These are phyloP conservation scores for Pezicula neosporulosa DNA, from an alignment of 2,329 filamentous ascomycete species.

Conservation along the genomic window DNA sequence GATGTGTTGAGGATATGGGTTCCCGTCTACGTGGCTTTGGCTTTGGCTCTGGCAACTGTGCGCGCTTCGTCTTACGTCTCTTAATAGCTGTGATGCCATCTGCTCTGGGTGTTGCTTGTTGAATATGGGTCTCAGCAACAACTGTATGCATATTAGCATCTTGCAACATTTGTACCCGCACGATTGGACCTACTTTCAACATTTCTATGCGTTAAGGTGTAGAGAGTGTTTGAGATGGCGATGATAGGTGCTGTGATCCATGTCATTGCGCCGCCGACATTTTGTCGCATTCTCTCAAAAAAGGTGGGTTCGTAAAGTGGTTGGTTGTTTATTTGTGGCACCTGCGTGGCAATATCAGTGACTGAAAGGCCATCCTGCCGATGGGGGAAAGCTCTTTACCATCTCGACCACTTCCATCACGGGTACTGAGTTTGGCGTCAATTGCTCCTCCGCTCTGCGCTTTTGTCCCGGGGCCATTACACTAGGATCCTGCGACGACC, in stretches of 20 bases:
- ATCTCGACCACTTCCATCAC: constrained; percentile 8
- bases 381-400: neutral
- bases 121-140: constrained; percentile 12
- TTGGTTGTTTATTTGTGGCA: neutral
- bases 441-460: constrained; percentile 19
- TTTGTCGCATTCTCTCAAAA: neutral
- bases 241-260: neutral
- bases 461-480: constrained; percentile 18
- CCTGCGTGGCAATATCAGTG: neutral
- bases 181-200: too few relatives aligned
- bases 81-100: constrained; percentile 14
- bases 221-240: neutral
- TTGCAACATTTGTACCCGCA: too few relatives aligned
- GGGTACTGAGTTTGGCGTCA: constrained; percentile 12
- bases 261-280: neutral
- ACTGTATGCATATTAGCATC: constrained; percentile 11
- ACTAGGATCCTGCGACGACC: constrained; percentile 1
- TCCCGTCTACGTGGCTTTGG: neutral
- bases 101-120: constrained; percentile 8
- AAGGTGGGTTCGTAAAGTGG: neutral
- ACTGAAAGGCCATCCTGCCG: neutral
- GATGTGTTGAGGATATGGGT: neutral
- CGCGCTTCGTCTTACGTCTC: neutral
- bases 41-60: neutral
- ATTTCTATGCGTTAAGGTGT: neutral